Evolutionary conservation across 331 rosid genomes (phyloP), one percentile per base, ranked within the genome.

Genomic region (Quercus phellos): DNA sequence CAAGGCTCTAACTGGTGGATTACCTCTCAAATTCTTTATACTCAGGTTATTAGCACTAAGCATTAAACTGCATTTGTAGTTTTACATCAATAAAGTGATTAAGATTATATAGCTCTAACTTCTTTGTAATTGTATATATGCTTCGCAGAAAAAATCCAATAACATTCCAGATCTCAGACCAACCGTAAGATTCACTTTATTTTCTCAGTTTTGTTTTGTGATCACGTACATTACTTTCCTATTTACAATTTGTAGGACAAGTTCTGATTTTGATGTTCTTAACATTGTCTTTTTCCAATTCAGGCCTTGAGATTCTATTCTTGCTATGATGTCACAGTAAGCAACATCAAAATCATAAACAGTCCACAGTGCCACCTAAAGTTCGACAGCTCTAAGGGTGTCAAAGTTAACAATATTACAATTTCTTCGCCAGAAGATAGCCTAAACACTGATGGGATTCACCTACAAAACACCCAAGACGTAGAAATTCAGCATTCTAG

Each of bases 381-480:
- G 75, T 92, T 92, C 77, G 99, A 94, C 88, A 87, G 77, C 78
- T 94, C 97, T 70, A 80, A 82, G 42, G 74, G 87, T 34, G 84
- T 94, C 59, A 72, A 86, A 81, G 90, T 92, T 61, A 34, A 78
- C 34, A 91, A 91, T 77, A 87, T 94, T 42, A 91, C 91, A 34
- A 92, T 94, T 67, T 89, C 86, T 73, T 90, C 99, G 16, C 98
- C 97, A 1, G 96, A 80, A 76, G 83, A 80, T 64, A 94, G 99
- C 78, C 96, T 93, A 71, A 94, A 94, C 51, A 94, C 99, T 24
- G 99, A 94, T 77, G 99, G 97, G 6, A 92, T 94, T 87, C 99
- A 92, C 86, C 73, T 94, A 91, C 98, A 94, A 51, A 94, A 92
- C 89, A 84, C 97, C 53, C 89, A 86, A 30, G 93, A 91, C 29